Evolutionary conservation across 441 rosid genomes (phyloP), one percentile per base, ranked within the genome.

Genomic region (Erysimum cheiri): DNA sequence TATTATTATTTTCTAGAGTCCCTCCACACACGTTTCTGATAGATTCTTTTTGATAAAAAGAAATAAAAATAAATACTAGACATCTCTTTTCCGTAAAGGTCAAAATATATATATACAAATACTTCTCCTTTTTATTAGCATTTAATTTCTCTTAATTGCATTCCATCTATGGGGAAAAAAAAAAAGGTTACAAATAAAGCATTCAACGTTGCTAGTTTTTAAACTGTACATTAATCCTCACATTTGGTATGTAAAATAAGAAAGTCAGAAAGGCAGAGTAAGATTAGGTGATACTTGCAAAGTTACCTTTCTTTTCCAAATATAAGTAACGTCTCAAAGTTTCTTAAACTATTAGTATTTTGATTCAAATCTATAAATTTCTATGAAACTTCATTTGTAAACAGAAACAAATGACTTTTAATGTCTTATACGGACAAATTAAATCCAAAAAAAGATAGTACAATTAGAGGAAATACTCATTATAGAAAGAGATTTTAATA

Each of bases 11-110:
- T 53, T 53, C 52, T 13, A 35, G 14, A 67, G 69, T 74, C 69
- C 69, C 33, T 60, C 73, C 69, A 19, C 73, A 53, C 77, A 74
- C 73, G 73, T 74, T 67, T 67, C 69, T 74, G 36, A 67, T 60
- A 29, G 0, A 67, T 68, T 54, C 4, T 29, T 62, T 62, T 54
- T 62, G 12, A 55, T 29, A 24, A 32, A 53, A 14, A 14, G 15
- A 33, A 15, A 0, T 19, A 19, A 8, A n/a, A 0, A 55, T 3
- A 46, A 1, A 41, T 24, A 52, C 33, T 7, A 61, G 12, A 62
- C 59, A 54, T 75, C 69, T 35, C 73, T 74, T 74, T 61, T 68
- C 64, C 78, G 69, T 74, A 74, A 74, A 74, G 73, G 78, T 74
- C 53, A 74, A 61, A 52, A 60, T 13, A 57, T 57, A 72, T 1